Base-by-base conservation (phyloP, 345 rosid species). In the Eucalyptus leucophloia region DNA sequence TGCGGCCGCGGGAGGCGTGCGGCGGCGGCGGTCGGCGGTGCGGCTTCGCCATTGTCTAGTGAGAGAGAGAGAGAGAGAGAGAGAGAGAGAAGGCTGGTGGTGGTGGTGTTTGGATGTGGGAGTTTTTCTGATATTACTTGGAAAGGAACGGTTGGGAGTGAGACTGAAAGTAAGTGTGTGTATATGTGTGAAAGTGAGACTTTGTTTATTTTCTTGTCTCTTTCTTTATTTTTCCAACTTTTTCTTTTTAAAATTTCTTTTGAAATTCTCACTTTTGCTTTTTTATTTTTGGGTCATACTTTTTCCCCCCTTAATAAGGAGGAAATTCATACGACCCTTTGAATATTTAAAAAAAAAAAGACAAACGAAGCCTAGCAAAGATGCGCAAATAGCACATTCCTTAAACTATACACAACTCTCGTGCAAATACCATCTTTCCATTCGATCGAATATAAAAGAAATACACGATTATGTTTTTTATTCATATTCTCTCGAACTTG, bases 1-100 rank as follows among this genome's bases (percentile, higher is more conserved):
- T 95, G 21, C 97, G 94, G 90, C 96, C 94, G 3, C 97, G 93
- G 1, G 94, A 34, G 88, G 92, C 24, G 37, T 88, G 8, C 90
- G 91, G 86, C 94, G 32, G 88, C 42, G 89, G 89, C 86, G 85
- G 80, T 60, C 77, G 88, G 82, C 58, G 88, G 60, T 47, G 88
- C 40, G 53, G 87, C 72, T 87, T 83, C 81, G 53, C 40, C 77
- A 80, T 8, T 37, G 34, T 2, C 40, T 4, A 21, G 51, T 23
- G 28, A 34, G 87, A 65, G 56, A 67, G 72, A 50, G 56, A 49
- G 32, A 44, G 86, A 50, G 49, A 44, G 58, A 37, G 49, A 42
- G 56, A 37, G 49, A 58, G 49, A n/a, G 62, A 18, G 51, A 26
- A 49, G 8, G 65, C n/a, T 12, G n/a, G n/a, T 21, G 49, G 65